phyloP scores from a whole-genome alignment of 306 rosid genomes.

The Cicer bijugum region DNA sequence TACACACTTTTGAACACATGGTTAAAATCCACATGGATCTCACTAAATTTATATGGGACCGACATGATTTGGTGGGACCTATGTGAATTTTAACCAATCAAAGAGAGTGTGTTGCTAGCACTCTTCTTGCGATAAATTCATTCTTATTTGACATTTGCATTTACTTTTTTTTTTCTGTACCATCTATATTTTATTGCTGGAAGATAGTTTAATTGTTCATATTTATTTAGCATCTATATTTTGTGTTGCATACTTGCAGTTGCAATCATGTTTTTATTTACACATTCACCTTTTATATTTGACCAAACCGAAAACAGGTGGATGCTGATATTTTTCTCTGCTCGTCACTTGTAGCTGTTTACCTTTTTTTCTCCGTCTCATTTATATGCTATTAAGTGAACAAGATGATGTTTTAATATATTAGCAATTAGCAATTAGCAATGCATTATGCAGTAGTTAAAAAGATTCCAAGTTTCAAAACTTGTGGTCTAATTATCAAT shows the following conservation, averaged over 20 bases:
- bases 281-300: slow-evolving; percentile 12
- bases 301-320: slow-evolving; percentile 13
- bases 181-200: slow-evolving; percentile 12
- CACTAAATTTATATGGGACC: too few relatives aligned
- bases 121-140: background rate
- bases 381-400: slow-evolving; percentile 13
- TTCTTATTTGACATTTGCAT: slow-evolving; percentile 16
- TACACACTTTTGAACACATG: too few relatives aligned
- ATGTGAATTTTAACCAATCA: too few relatives aligned
- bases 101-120: too few relatives aligned
- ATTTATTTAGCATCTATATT: background rate
- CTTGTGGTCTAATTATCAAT: background rate
- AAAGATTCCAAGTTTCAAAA: slow-evolving; percentile 9
- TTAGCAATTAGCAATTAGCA: slow-evolving; percentile 3
- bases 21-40: too few relatives aligned
- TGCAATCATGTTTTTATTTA: slow-evolving; percentile 17
- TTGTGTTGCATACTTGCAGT: slow-evolving; percentile 13
- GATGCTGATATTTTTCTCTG: background rate
- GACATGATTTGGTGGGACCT: too few relatives aligned
- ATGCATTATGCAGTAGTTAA: background rate
- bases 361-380: background rate
- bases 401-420: background rate
- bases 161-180: slow-evolving; percentile 5
- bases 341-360: slow-evolving; percentile 12
- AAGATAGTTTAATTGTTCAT: slow-evolving; percentile 6